These are phyloP conservation scores for Aureobasidium lini DNA, from an alignment of 2,329 filamentous ascomycete species.

Conservation along the genomic window DNA sequence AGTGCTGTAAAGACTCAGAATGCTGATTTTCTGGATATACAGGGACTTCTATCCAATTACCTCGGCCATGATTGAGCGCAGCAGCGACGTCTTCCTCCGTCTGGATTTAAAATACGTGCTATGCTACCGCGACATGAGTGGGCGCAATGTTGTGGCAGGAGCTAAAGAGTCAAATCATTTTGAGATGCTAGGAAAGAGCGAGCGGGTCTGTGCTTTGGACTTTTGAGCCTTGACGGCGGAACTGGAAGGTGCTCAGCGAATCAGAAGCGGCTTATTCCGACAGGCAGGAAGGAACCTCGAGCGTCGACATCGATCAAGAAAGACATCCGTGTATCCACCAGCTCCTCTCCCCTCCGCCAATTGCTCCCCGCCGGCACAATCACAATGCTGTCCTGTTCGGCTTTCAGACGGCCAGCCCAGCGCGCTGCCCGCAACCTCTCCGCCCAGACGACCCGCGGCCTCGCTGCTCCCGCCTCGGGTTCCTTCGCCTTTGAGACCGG, in stretches of 20 bases:
- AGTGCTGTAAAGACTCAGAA: constrained; percentile 50
- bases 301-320: constrained; percentile 10
- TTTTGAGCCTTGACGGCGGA: neutral
- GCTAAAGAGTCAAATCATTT: neutral
- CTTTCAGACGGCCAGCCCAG: constrained; percentile 56
- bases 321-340: constrained; percentile 10
- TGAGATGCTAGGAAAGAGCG: constrained; percentile 1
- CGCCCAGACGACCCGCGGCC: constrained; percentile 50
- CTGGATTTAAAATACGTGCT: constrained; percentile 20
- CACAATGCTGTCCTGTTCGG: constrained; percentile 60
- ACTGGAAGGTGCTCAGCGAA: neutral
- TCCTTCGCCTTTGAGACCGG: constrained; percentile 82
- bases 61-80: constrained; percentile 18
- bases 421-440: constrained; percentile 54
- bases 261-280: constrained; percentile 11
- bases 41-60: neutral
- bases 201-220: neutral
- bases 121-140: constrained; percentile 12
- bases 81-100: constrained; percentile 29
- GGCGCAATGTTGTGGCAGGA: neutral
- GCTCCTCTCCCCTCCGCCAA: constrained; percentile 18
- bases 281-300: constrained; percentile 10
- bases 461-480: constrained; percentile 61
- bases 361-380: constrained; percentile 17
- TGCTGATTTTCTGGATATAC: neutral